A percentile compares a stretch with the other conserved stretches of the same genome.
These are phyloP conservation scores for Aspergillaceae sp. DNA, from an alignment of 2,329 filamentous ascomycete species.

Conservation along the genomic window DNA sequence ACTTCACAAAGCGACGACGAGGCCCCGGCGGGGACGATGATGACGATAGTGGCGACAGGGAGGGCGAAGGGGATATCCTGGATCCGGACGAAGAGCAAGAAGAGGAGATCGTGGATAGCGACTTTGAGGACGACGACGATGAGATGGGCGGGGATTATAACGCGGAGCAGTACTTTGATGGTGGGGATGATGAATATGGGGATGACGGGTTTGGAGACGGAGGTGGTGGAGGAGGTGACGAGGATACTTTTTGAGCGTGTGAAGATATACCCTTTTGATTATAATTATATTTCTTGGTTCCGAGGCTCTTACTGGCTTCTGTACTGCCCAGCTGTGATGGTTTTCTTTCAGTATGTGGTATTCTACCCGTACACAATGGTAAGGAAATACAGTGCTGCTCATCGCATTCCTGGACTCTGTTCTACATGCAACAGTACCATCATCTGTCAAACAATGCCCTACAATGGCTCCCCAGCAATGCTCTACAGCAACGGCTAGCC, in stretches of 20 bases:
- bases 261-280: constrained; percentile 19
- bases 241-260: constrained; percentile 31
- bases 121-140: constrained; percentile 53
- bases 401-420: too few species aligned
- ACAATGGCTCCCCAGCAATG: too few species aligned
- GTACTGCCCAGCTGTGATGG: too few species aligned
- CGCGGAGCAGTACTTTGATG: constrained; percentile 57
- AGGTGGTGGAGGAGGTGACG: constrained; percentile 46
- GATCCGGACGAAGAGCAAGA: constrained; percentile 41
- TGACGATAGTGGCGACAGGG: constrained; percentile 22
- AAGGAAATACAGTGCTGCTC: too few species aligned
- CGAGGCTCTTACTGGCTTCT: too few species aligned
- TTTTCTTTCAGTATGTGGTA: too few species aligned
- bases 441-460: too few species aligned
- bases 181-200: constrained; percentile 47
- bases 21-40: constrained; percentile 19
- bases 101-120: constrained; percentile 49
- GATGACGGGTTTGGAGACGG: constrained; percentile 50
- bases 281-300: too few species aligned
- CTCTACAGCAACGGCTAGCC: neutral
- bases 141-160: constrained; percentile 54
- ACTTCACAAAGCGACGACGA: constrained; percentile 24
- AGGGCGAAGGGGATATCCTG: constrained; percentile 20
- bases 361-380: too few species aligned
- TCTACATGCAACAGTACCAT: too few species aligned